A percentile compares a stretch with the other conserved stretches of the same genome.
These are phyloP conservation scores for Adansonia rubrostipa DNA, from an alignment of 441 rosid species.

Conservation along the genomic window DNA sequence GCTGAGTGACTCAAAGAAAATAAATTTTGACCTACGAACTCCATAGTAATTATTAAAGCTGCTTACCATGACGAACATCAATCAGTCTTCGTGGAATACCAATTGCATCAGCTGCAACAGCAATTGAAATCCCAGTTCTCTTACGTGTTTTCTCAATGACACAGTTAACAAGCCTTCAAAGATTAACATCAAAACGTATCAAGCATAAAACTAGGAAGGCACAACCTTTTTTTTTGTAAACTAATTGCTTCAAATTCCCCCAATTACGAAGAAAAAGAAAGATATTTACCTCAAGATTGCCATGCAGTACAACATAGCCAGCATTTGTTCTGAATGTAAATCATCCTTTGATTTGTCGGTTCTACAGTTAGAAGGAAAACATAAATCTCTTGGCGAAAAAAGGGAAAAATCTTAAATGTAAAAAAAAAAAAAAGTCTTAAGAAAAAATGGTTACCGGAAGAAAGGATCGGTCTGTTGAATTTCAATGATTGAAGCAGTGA, in stretches of 20 bases:
- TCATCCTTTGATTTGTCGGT: conserved; percentile 50
- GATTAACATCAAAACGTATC: conserved; percentile 10
- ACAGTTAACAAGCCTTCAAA: conserved; percentile 87
- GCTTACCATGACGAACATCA: conserved; percentile 92
- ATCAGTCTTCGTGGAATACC: conserved; percentile 87
- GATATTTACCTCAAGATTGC: conserved; percentile 73
- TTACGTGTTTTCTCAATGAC: conserved; percentile 84
- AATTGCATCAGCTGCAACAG: conserved; percentile 81
- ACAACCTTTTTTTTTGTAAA: not conserved
- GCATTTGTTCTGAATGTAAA: conserved; percentile 71
- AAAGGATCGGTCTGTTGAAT: conserved; percentile 81
- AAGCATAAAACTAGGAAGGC: conserved; percentile 10
- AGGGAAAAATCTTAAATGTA: too few species aligned
- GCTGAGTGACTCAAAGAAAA: conserved; percentile 9
- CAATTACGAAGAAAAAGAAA: not conserved
- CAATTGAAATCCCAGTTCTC: conserved; percentile 70
- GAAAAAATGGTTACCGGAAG: conserved; percentile 46
- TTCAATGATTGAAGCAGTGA: conserved; percentile 77
- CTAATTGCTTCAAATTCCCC: not conserved
- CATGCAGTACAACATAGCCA: conserved; percentile 88
- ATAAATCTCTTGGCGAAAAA: not conserved
- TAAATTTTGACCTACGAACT: not conserved
- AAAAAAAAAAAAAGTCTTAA: not conserved
- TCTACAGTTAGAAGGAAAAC: conserved; percentile 38
- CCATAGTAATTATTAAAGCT: conserved; percentile 8